Base-by-base conservation (phyloP, 2,329 filamentous ascomycete genomes). In the Trichoderma sp. region DNA sequence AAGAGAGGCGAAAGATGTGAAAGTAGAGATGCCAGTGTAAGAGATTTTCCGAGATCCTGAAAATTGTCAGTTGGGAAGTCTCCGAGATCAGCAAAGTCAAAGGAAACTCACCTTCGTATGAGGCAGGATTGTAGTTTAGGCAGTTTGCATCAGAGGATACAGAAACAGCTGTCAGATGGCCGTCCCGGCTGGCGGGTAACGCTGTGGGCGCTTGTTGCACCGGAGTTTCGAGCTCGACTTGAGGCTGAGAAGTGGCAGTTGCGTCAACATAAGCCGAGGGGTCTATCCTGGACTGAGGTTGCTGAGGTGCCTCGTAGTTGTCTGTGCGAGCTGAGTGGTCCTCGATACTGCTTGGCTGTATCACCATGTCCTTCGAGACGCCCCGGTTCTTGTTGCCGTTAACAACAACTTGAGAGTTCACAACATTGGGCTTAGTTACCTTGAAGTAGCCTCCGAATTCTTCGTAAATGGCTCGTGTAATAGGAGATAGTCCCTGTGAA, bases 31-130 rank as follows among this genome's bases (percentile, higher is more conserved):
- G 14, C 34, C 12, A 36, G 34, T 36, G 36, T 7, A 18, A 39
- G 36, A 39, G 36, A 39, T 39, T 39, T 6, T 18, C 36, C 14
- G 36, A 39, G 6, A 39, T 39, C 36, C 36, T 39, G 36, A 39
- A 7, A 39, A 39, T 39, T 18, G 36, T 18, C 36, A 39, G 6
- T 15, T 15, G 6, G 14, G 15, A 36, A 36, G 34, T 15, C 34
- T 36, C 6, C 14, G 14, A 36, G 34, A 36, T 15, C 34, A 15
- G 6, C 6, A 39, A 39, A 4, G 80, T 76, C 2, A 78, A 77
- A 1, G 80, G 78, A 12, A 89, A 77, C 73, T 89, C 86, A n/a
- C 89, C 84, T 21, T 82, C 81, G 62, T 89, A 84, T 1, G 74
- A 75, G 8, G 69, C 62, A 58, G 73, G 77, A 58, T 76, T 77